Base-by-base conservation (phyloP, 2,329 filamentous ascomycete species). In the Juglanconis sp. region DNA sequence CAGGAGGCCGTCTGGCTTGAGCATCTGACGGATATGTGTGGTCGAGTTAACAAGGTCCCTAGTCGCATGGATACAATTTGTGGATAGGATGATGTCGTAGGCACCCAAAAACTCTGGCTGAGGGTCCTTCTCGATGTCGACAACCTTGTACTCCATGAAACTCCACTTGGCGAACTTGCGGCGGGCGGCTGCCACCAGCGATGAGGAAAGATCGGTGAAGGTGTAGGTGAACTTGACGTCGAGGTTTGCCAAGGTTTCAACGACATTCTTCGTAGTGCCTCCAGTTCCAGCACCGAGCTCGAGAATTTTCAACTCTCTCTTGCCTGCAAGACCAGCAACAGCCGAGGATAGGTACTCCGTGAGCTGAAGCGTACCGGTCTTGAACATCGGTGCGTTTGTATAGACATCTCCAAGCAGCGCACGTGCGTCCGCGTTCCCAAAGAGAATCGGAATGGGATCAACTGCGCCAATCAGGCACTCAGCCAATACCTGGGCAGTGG, bases 241-340 rank as follows among this genome's bases (percentile, higher is more conserved):
- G 0, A 58, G 52, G 0, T 30, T 30, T 0, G 56, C 60, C 3
- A 80, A 66, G 0, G 59, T 46, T 0, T 68, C 60, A 0, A 75
- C 57, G 1, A 79, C 31, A 1, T 66, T 57, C 10, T 61, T 64
- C 0, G 78, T 76, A 0, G 78, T 80, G 0, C 74, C 76, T 3
- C 78, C 77, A 1, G 76, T 78, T 10, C 77, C 77, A 0, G 71
- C 76, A 0, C 78, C 77, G 7, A 79, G 62, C 64, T 80, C 77
- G 54, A 81, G 69, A 42, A 80, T 74, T 3, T 68, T 66, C n/a
- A 77, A 62, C 3, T 66, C 51, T 5, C 62, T 44, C 24, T 51
- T 13, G 8, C 42, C 55, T 15, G 32, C 56, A 40, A 46, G 32
- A 4, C 58, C 11, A 24, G 35, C 32, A 5, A 65, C 38, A 1